A percentile compares a stretch with the other conserved stretches of the same genome.
Conservation (phyloP, 78 protist species). For the Neovahlkampfia damariscottae region DNA sequence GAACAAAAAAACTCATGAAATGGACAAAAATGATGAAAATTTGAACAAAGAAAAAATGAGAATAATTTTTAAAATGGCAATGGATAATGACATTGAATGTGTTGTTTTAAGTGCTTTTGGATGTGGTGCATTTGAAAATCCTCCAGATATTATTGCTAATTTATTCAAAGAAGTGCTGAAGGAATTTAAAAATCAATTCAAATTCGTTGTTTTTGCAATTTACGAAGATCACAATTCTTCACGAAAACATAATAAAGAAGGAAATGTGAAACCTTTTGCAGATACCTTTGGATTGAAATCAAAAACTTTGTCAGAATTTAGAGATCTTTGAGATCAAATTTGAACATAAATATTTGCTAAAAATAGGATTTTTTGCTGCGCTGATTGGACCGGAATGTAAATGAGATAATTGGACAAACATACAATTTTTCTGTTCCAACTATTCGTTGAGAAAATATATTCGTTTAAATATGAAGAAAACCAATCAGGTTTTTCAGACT, state of each 20-base stretch:
- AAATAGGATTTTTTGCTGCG: no score
- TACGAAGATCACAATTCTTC: constrained; percentile 23
- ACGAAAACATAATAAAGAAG: not conserved
- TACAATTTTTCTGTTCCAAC: no score
- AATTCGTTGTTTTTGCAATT: constrained; percentile 10
- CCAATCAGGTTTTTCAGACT: no score
- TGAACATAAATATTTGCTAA: no score
- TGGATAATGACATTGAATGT: not conserved
- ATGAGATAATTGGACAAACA: no score
- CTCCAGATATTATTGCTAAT: constrained; percentile 19
- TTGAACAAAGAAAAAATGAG: not conserved
- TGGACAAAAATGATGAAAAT: not conserved
- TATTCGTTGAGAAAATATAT: no score
- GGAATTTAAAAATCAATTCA: not conserved
- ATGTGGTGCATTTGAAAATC: constrained; percentile 38
- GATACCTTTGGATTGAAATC: constrained; percentile 12
- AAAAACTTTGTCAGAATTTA: no score
- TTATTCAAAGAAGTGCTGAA: constrained; percentile 4
- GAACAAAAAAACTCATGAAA: not conserved
- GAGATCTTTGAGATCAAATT: no score
- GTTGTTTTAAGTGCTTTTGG: constrained; percentile 37
- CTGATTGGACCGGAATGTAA: no score
- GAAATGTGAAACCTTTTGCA: constrained; percentile 20
- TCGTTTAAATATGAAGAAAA: no score
- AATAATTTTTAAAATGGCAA: not conserved